Percentiles rank a stretch among this genome's conserved stretches.
phyloP scores from a whole-genome alignment of 2,329 filamentous ascomycete genomes.

The Claviceps capensis region DNA sequence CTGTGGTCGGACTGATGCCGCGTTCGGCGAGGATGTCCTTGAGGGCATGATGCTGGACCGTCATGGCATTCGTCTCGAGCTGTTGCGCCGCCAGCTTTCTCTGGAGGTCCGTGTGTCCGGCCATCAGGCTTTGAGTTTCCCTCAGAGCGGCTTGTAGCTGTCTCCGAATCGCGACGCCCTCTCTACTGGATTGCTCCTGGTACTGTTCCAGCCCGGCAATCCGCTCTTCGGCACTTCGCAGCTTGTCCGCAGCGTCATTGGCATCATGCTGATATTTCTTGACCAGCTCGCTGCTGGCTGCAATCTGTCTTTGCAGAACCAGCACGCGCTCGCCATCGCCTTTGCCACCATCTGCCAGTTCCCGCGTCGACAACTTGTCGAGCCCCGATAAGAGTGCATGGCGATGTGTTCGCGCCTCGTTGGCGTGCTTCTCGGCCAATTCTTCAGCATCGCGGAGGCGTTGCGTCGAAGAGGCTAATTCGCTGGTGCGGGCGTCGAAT shows the following conservation, averaged over 20 bases:
- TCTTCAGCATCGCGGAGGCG: constrained; percentile 78
- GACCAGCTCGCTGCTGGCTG: constrained; percentile 63
- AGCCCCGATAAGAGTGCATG: constrained; percentile 72
- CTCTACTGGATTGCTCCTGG: constrained; percentile 90
- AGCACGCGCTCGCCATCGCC: constrained; percentile 51
- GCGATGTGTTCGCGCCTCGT: constrained; percentile 76
- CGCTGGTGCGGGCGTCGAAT: constrained; percentile 65
- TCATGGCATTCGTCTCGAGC: constrained; percentile 84
- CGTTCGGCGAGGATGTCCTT: constrained; percentile 87
- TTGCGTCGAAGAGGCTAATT: constrained; percentile 61
- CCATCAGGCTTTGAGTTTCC: constrained; percentile 70
- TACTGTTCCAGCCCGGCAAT: constrained; percentile 95
- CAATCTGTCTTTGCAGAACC: constrained; percentile 68
- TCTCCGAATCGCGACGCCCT: constrained; percentile 77
- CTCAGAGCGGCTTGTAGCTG: constrained; percentile 76
- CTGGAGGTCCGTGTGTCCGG: constrained; percentile 69
- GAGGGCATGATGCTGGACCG: constrained; percentile 81
- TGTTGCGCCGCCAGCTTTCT: constrained; percentile 74
- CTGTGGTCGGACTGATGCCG: constrained; percentile 65
- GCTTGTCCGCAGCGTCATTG: constrained; percentile 72
- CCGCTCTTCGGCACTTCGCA: constrained; percentile 85
- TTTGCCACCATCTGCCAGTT: constrained; percentile 31
- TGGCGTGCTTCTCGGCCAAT: constrained; percentile 71
- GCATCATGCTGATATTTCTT: constrained; percentile 83
- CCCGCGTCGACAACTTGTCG: constrained; percentile 52